A percentile compares a stretch with the other conserved stretches of the same genome.
phyloP scores from a whole-genome alignment of 192 early-diverging fungal genomes.

The Gaertneriomyces sp. region DNA sequence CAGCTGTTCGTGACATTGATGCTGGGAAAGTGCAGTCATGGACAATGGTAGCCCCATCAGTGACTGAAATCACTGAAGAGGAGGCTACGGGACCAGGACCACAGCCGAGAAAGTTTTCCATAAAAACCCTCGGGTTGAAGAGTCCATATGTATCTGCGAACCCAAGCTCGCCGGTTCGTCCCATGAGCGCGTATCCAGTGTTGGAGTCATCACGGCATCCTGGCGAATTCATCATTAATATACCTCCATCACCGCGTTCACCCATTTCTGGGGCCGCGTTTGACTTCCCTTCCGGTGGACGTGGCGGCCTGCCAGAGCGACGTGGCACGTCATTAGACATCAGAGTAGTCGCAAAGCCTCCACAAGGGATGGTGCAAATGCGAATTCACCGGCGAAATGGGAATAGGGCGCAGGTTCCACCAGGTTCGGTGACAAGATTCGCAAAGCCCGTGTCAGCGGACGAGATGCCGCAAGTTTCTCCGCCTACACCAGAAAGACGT shows the following conservation, averaged over 20 bases:
- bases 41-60: constrained; percentile 40
- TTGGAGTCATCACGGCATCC: not conserved
- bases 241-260: constrained; percentile 18
- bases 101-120: constrained; percentile 25
- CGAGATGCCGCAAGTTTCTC: constrained; percentile 28
- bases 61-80: constrained; percentile 32
- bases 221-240: constrained; percentile 14
- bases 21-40: constrained; percentile 30
- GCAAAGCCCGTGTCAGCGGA: constrained; percentile 24
- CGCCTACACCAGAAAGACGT: constrained; percentile 30
- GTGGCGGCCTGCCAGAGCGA: not conserved
- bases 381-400: not conserved
- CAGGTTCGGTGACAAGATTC: constrained; percentile 18
- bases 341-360: constrained; percentile 16
- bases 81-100: constrained; percentile 27
- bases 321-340: constrained; percentile 9
- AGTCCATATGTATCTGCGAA: constrained; percentile 19
- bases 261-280: not conserved
- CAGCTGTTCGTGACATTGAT: constrained; percentile 44
- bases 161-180: constrained; percentile 1
- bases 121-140: constrained; percentile 11
- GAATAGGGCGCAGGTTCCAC: constrained; percentile 14
- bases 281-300: not conserved
- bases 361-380: constrained; percentile 20
- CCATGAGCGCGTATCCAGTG: constrained; percentile 15